Base-by-base conservation (phyloP, 495 filamentous ascomycete species). In the Staphylotrichum longicolle region DNA sequence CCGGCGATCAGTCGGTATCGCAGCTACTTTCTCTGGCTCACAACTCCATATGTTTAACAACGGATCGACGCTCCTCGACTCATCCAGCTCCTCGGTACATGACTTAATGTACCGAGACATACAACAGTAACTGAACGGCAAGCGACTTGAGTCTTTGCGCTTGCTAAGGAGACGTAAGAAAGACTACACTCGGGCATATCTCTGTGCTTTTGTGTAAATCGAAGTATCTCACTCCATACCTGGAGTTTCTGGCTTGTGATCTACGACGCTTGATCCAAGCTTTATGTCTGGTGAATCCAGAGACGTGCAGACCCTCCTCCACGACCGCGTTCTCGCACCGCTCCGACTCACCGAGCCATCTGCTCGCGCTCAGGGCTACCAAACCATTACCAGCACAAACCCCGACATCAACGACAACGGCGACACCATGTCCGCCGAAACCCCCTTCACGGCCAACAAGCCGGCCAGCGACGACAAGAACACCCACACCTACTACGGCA, bases 81-180 rank as follows among this genome's bases (percentile, higher is more conserved):
- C 53, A 34, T 57, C 63, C 63, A 49, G 48, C 57, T 63, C 52
- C 51, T 71, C 68, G 70, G 66, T 68, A 62, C 66, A 57, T 46
- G 32, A 51, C 35, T 71, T 34, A 47, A 72, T 74, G 73, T 70
- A 71, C 67, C 73, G 68, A 65, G 56, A 54, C 57, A 61, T 30
- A 64, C 66, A 61, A 58, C 70, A 70, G 68, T 73, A 74, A 67
- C 54, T 64, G 61, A 48, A 57, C 66, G 63, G 75, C 78, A 78
- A 68, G 80, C 81, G 81, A 83, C 81, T 83, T 65, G 72, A 80
- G 81, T 83, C 81, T 83, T 83, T 83, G 81, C 81, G 81, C 79
- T 83, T 80, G 77, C 75, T 79, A 62, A 69, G 71, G 77, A 75
- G 73, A 71, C 69, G 71, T 69, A 65, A 80, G 79, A 83, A 83